Percentiles rank a stretch among this genome's conserved stretches.
These are phyloP conservation scores for Erucastrum elatum DNA, from an alignment of 345 rosid genomes.

Conservation along the genomic window DNA sequence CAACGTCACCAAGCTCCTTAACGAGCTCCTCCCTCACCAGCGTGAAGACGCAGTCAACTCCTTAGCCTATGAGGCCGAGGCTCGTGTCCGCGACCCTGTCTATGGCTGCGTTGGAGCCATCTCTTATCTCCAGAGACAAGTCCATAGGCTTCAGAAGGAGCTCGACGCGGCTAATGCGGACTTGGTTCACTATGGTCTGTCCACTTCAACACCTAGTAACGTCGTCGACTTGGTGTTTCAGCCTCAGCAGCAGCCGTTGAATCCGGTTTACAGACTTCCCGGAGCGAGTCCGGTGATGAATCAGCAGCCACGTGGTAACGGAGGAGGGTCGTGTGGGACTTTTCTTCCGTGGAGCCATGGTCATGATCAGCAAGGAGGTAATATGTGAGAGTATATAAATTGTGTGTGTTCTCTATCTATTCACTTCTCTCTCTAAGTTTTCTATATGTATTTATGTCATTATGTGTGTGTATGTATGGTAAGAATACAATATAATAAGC, in stretches of 20 bases:
- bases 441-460: background rate
- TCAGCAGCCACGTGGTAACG: conserved; percentile 37
- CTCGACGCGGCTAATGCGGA: conserved; percentile 85
- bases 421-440: background rate
- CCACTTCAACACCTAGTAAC: conserved; percentile 40
- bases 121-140: conserved; percentile 88
- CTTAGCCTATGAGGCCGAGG: conserved; percentile 94
- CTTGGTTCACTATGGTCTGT: conserved; percentile 59
- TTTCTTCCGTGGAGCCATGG: conserved; percentile 56
- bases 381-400: conserved; percentile 45
- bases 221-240: conserved; percentile 34
- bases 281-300: conserved; percentile 34
- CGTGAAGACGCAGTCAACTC: conserved; percentile 95
- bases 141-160: conserved; percentile 89
- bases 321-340: conserved; percentile 46
- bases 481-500: conserved; percentile 23
- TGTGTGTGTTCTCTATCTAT: conserved; percentile 17
- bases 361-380: conserved; percentile 59
- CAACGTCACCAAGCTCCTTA: conserved; percentile 87
- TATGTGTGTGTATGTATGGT: conserved; percentile 5
- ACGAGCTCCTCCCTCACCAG: conserved; percentile 86
- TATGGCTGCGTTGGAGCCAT: conserved; percentile 92
- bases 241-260: conserved; percentile 29
- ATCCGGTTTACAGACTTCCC: conserved; percentile 23
- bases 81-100: conserved; percentile 86